A percentile compares a stretch with the other conserved stretches of the same genome.
Conservation (phyloP, 345 rosid species). For the Populus davidiana region DNA sequence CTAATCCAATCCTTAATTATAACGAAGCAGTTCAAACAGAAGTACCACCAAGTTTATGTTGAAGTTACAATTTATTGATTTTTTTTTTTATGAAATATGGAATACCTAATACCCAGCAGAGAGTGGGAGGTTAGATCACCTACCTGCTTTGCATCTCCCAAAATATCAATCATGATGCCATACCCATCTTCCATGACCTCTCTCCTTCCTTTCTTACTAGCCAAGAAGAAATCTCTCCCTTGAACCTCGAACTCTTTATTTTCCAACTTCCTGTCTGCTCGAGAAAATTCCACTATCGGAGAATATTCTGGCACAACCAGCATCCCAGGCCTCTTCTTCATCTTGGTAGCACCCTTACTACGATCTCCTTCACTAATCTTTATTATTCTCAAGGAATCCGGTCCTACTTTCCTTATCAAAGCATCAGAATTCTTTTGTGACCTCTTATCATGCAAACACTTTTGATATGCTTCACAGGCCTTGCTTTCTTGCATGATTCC, state of each 20-base stretch:
- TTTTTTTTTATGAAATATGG: background rate
- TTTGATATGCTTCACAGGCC: slow-evolving; percentile 2
- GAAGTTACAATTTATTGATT: background rate
- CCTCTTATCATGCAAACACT: background rate
- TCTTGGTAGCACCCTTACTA: background rate
- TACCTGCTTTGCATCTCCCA: slow-evolving; percentile 50
- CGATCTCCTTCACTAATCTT: background rate
- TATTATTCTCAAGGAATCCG: background rate
- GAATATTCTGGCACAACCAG: slow-evolving; percentile 35
- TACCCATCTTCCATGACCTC: slow-evolving; percentile 50
- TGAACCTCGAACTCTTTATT: slow-evolving; percentile 33
- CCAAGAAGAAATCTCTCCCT: slow-evolving; percentile 42
- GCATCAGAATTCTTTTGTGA: background rate
- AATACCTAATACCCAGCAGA: background rate
- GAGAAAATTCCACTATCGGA: slow-evolving; percentile 12
- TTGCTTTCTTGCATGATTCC: slow-evolving; percentile 2
- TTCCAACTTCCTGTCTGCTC: slow-evolving; percentile 13
- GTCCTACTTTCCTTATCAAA: background rate
- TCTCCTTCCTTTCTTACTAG: slow-evolving; percentile 46
- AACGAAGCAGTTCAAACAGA: background rate
- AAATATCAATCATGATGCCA: slow-evolving; percentile 31
- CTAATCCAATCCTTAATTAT: background rate
- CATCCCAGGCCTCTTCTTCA: slow-evolving; percentile 43
- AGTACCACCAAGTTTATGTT: background rate
- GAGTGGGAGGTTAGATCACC: background rate